Conservation (phyloP, 805 yeast species). For the Maudiozyma saulgeensis region DNA sequence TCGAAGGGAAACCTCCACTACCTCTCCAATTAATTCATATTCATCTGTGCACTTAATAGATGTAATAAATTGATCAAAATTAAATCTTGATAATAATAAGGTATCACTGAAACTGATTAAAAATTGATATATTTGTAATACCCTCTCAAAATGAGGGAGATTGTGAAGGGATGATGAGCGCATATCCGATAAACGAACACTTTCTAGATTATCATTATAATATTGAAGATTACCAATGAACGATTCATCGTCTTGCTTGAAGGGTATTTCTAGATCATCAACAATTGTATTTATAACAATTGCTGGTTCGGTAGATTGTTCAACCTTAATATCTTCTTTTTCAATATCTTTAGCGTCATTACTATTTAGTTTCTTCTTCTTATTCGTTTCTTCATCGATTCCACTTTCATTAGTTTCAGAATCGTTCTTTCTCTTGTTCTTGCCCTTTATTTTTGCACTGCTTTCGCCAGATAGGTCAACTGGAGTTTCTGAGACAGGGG, state of each 20-base stretch:
- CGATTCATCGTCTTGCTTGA: constrained; percentile 14
- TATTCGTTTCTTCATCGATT: not conserved
- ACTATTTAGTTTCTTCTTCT: not conserved
- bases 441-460: constrained; percentile 9
- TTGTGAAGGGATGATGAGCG: not conserved
- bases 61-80: constrained; percentile 23
- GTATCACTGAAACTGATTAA: constrained; percentile 22
- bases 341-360: not conserved
- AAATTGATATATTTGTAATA: constrained; percentile 25
- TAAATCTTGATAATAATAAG: constrained; percentile 19
- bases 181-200: constrained; percentile 6
- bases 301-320: constrained; percentile 1
- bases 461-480: not conserved
- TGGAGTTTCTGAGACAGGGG: not conserved
- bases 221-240: constrained; percentile 11
- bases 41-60: constrained; percentile 25
- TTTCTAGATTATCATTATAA: constrained; percentile 19
- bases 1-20: constrained; percentile 11
- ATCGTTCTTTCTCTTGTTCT: constrained; percentile 5
- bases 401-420: constrained; percentile 6
- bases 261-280: constrained; percentile 23
- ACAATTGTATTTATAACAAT: constrained; percentile 15
- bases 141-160: constrained; percentile 12
- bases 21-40: constrained; percentile 21
- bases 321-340: not conserved